These are phyloP conservation scores for Pulveroboletus ravenelii DNA, from an alignment of 768 basidiomycete species.

Conservation along the genomic window DNA sequence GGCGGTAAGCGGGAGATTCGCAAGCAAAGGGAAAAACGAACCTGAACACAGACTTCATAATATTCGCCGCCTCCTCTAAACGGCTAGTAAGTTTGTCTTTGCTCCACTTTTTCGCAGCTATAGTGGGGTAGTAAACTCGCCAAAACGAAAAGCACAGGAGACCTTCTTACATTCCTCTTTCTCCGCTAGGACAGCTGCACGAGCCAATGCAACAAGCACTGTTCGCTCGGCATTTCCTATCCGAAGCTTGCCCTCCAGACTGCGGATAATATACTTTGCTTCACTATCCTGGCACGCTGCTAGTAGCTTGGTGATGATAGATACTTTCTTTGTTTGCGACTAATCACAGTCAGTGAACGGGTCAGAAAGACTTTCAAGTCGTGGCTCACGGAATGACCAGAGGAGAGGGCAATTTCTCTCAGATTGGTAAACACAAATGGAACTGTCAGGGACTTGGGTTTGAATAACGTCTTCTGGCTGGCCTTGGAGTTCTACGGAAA, in stretches of 20 bases:
- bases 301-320: slow-evolving; percentile 89
- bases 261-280: slow-evolving; percentile 95
- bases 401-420: slow-evolving; percentile 81
- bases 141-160: not conserved
- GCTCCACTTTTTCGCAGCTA: slow-evolving; percentile 71
- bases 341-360: slow-evolving; percentile 28
- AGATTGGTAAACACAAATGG: slow-evolving; percentile 86
- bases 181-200: slow-evolving; percentile 82
- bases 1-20: slow-evolving; percentile 2
- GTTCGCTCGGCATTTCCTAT: slow-evolving; percentile 97
- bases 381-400: slow-evolving; percentile 70
- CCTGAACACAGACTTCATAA: slow-evolving; percentile 93
- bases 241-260: slow-evolving; percentile 92
- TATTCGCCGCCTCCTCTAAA: slow-evolving; percentile 71
- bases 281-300: slow-evolving; percentile 89
- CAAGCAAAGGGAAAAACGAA: slow-evolving; percentile 28
- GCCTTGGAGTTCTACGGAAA: slow-evolving; percentile 81
- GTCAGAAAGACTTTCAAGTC: not conserved
- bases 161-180: slow-evolving; percentile 50
- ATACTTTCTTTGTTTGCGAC: slow-evolving; percentile 95
- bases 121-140: not conserved
- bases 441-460: slow-evolving; percentile 86
- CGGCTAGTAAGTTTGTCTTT: slow-evolving; percentile 66
- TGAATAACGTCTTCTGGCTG: slow-evolving; percentile 89
- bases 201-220: slow-evolving; percentile 90